Conservation (phyloP, 164 flowering plant genomes). For the Cinnamomum micranthum region DNA sequence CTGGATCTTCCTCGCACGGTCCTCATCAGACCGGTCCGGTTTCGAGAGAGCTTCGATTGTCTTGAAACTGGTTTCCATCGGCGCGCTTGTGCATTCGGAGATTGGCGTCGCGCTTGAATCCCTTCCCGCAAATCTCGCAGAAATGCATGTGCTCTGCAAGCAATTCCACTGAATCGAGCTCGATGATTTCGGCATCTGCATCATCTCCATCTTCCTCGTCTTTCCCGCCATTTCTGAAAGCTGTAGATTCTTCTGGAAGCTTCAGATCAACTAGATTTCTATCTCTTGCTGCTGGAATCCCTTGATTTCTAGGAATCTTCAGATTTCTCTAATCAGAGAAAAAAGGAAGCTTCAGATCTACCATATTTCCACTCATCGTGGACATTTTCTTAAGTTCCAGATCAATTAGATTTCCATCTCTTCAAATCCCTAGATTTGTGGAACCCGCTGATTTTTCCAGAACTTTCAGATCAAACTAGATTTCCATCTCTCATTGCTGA, state of each 20-base stretch:
- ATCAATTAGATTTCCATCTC: no score
- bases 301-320: neutral
- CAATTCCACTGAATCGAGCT: slow-evolving; percentile 69
- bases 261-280: neutral
- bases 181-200: slow-evolving; percentile 39
- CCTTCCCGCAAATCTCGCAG: slow-evolving; percentile 82
- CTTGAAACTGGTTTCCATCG: slow-evolving; percentile 68
- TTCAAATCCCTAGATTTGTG: no score
- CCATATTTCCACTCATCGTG: no score
- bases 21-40: slow-evolving; percentile 26
- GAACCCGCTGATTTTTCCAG: no score
- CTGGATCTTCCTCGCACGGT: slow-evolving; percentile 11
- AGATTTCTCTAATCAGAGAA: neutral
- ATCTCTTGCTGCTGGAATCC: neutral
- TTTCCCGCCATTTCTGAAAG: neutral
- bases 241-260: neutral
- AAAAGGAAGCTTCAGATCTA: neutral
- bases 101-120: slow-evolving; percentile 89
- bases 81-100: slow-evolving; percentile 91
- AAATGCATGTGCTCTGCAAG: slow-evolving; percentile 66
- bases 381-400: no score
- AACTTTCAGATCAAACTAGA: neutral
- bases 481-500: neutral
- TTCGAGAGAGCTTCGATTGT: slow-evolving; percentile 64
- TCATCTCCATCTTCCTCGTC: slow-evolving; percentile 13